These are phyloP conservation scores for Starmerella sp. DNA, from an alignment of 805 yeast species.

Conservation along the genomic window DNA sequence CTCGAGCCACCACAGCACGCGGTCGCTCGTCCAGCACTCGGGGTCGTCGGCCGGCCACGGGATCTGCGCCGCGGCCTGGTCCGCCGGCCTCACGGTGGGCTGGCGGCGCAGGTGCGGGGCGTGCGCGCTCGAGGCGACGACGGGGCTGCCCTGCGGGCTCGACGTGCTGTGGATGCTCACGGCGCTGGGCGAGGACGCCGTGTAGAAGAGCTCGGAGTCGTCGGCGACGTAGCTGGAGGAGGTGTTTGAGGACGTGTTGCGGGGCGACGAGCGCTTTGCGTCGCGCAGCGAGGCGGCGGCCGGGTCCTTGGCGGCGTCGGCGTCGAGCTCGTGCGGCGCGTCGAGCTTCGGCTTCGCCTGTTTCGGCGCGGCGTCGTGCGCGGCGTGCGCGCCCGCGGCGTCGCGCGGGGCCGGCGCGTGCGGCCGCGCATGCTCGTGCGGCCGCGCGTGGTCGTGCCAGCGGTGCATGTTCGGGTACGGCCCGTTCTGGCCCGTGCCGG, in stretches of 20 bases:
- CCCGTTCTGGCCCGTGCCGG: constrained; percentile 15
- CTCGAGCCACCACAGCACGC: constrained; percentile 59
- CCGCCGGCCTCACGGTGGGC: constrained; percentile 5
- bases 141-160: background rate
- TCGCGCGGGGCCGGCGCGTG: background rate
- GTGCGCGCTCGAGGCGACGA: background rate
- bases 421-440: background rate
- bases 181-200: constrained; percentile 11
- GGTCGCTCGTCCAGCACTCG: constrained; percentile 55
- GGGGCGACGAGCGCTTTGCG: constrained; percentile 1
- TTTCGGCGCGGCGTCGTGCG: background rate
- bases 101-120: constrained; percentile 3
- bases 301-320: background rate
- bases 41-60: constrained; percentile 17
- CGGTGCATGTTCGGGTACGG: constrained; percentile 16
- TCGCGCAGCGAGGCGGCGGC: background rate
- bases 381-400: background rate
- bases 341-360: background rate
- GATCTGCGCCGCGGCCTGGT: background rate
- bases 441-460: background rate
- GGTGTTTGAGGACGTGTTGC: background rate
- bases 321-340: background rate
- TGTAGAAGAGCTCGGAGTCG: constrained; percentile 13
- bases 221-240: background rate
- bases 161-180: background rate